Conservation (phyloP, 192 early-diverging fungal genomes). For the Coemansia sp. region DNA sequence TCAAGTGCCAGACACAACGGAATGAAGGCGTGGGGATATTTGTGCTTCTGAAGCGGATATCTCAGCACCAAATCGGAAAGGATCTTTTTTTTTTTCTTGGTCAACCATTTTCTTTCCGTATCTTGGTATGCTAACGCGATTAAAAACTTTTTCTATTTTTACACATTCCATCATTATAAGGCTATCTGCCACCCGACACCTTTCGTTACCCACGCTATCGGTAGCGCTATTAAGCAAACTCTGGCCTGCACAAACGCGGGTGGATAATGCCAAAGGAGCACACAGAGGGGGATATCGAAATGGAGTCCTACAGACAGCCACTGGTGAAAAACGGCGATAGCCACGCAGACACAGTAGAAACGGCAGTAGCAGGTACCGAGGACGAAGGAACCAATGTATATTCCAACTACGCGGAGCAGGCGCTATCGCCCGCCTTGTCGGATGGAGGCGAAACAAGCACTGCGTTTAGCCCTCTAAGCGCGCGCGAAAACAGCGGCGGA, state of each 20-base stretch:
- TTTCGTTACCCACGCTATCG: too few relatives aligned
- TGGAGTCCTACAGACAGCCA: conserved; percentile 5
- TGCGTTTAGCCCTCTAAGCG: background rate
- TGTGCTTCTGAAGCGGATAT: too few relatives aligned
- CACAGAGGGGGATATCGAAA: background rate
- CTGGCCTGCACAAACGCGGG: conserved; percentile 1
- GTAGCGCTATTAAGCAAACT: background rate
- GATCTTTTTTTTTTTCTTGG: too few relatives aligned
- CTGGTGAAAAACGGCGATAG: background rate
- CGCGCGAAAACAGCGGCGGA: conserved; percentile 6
- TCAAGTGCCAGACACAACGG: background rate
- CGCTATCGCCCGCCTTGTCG: background rate
- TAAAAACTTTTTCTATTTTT: too few relatives aligned
- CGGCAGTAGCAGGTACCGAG: background rate
- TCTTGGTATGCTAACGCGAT: too few relatives aligned
- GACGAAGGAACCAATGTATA: background rate
- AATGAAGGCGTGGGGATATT: background rate
- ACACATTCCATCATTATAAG: too few relatives aligned
- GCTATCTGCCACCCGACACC: too few relatives aligned
- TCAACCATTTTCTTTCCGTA: too few relatives aligned
- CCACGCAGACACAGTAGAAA: background rate
- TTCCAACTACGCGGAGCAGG: background rate
- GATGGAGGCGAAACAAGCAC: background rate
- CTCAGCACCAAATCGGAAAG: too few relatives aligned
- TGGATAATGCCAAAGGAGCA: conserved; percentile 8